Conservation (phyloP, 495 filamentous ascomycete species). For the Wilcoxina mikolae region DNA sequence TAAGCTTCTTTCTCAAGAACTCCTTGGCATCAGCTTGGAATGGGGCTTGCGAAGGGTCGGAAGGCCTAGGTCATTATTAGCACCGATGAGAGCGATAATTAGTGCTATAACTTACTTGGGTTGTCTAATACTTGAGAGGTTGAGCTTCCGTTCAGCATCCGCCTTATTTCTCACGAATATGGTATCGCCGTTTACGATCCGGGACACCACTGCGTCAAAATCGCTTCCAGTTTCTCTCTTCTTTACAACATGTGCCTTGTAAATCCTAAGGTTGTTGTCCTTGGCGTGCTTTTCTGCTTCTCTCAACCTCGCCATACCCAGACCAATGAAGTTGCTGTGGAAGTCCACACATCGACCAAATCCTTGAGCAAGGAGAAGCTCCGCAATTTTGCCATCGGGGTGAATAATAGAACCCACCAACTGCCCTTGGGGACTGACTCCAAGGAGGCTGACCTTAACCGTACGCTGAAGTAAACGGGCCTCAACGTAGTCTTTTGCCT, state of each 20-base stretch:
- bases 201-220: constrained; percentile 63
- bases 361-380: constrained; percentile 72
- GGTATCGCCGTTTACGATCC: constrained; percentile 79
- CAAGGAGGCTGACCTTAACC: constrained; percentile 65
- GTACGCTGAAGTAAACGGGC: constrained; percentile 68
- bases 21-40: constrained; percentile 91
- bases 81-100: no score
- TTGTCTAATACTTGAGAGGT: constrained; percentile 79
- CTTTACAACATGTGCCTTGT: constrained; percentile 59
- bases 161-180: constrained; percentile 69
- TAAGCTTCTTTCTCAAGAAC: constrained; percentile 79
- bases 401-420: constrained; percentile 69
- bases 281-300: constrained; percentile 80
- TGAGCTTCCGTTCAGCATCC: constrained; percentile 75
- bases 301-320: constrained; percentile 69
- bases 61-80: constrained; percentile 32
- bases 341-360: constrained; percentile 84
- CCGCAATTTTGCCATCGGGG: constrained; percentile 73
- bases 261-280: constrained; percentile 53
- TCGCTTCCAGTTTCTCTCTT: constrained; percentile 41
- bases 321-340: constrained; percentile 77
- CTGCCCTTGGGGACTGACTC: constrained; percentile 72
- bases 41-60: constrained; percentile 65
- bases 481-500: constrained; percentile 76
- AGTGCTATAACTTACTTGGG: constrained; percentile 42